Evolutionary conservation across 768 basidiomycete species (phyloP).

Genomic region (Gloeopeniophorella convolvens): DNA sequence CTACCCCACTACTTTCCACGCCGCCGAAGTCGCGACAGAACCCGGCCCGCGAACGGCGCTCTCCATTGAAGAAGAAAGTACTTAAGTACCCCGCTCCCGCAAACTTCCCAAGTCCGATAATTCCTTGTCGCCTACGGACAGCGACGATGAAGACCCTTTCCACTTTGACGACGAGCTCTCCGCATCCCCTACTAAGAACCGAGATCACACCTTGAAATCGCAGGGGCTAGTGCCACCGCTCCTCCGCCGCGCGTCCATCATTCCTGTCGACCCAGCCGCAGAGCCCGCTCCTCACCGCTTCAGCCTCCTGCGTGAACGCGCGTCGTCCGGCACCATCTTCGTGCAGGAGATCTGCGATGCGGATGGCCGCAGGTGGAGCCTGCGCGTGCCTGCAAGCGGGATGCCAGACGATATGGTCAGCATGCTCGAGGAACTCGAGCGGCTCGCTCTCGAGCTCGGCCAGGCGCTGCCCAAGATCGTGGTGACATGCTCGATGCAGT

Average conservation of each 20-base stretch:
- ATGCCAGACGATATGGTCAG: conserved; percentile 17
- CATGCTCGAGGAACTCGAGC: conserved; percentile 20
- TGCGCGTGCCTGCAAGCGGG: conserved; percentile 18
- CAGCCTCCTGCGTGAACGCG: conserved; percentile 16
- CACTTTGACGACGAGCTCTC: conserved; percentile 13
- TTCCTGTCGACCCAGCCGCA: conserved; percentile 9
- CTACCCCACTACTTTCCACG: no score
- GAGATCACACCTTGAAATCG: neutral
- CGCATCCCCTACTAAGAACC: neutral
- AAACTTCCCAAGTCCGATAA: neutral
- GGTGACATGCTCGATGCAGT: conserved; percentile 16
- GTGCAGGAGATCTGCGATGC: conserved; percentile 19
- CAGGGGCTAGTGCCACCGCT: neutral
- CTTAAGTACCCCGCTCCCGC: no score
- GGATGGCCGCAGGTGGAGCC: conserved; percentile 19
- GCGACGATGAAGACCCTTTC: conserved; percentile 18
- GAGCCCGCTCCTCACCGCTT: conserved; percentile 9
- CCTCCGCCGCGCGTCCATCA: conserved; percentile 15
- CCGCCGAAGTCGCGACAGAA: no score
- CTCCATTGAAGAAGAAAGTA: no score
- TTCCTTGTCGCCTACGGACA: conserved; percentile 6
- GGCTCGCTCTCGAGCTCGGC: conserved; percentile 14
- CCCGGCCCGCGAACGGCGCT: no score
- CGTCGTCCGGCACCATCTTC: conserved; percentile 14
- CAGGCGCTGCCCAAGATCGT: conserved; percentile 17